These are phyloP conservation scores for Acacia pycnantha DNA, from an alignment of 331 rosid genomes.

Conservation along the genomic window DNA sequence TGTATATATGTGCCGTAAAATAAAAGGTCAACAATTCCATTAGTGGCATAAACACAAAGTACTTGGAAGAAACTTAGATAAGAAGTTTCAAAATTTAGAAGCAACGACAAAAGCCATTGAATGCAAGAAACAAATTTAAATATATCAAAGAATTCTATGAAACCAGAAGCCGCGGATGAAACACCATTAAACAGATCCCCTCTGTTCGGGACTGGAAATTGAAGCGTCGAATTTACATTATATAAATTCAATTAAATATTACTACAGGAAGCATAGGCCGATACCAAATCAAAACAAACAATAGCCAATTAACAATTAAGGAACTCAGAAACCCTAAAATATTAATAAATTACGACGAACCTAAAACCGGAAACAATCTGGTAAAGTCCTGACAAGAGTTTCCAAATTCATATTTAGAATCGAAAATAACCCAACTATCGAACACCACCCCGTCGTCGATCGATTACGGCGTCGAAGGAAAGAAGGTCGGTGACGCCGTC, in stretches of 20 bases:
- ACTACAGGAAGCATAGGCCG: neutral
- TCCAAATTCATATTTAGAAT: neutral
- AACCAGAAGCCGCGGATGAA: neutral
- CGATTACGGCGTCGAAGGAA: slow-evolving; percentile 25
- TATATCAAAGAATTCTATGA: slow-evolving; percentile 1
- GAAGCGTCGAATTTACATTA: slow-evolving; percentile 4
- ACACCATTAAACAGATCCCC: slow-evolving; percentile 15
- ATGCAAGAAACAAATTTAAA: neutral
- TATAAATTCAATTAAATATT: slow-evolving; percentile 21
- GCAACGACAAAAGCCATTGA: neutral
- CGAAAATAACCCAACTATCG: neutral
- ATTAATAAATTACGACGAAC: slow-evolving; percentile 28
- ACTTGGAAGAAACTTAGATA: neutral
- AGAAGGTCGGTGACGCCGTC: slow-evolving; percentile 47
- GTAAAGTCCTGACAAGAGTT: slow-evolving; percentile 1
- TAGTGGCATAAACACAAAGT: neutral
- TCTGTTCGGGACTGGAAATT: slow-evolving; percentile 15
- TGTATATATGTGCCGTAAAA: neutral
- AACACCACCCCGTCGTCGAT: slow-evolving; percentile 31
- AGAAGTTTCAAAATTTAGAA: neutral
- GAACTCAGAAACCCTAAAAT: slow-evolving; percentile 37
- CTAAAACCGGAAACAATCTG: slow-evolving; percentile 30
- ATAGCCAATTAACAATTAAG: neutral
- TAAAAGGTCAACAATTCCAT: slow-evolving; percentile 13
- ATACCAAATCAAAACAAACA: slow-evolving; percentile 20